phyloP scores from a whole-genome alignment of 768 basidiomycete species.

The Tulasnella sp. region DNA sequence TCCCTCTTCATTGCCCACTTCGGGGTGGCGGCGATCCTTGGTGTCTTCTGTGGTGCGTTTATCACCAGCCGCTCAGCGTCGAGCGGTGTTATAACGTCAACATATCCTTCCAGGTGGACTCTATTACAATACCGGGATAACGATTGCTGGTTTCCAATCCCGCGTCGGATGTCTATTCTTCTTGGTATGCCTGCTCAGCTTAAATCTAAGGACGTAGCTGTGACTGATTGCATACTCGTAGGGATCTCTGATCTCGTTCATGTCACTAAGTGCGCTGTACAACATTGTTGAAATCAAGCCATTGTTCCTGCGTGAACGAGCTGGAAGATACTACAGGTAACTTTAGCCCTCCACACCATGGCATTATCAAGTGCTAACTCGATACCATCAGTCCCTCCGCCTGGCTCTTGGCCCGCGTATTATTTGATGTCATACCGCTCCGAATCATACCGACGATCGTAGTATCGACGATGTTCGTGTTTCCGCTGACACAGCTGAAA shows the following conservation, averaged over 20 bases:
- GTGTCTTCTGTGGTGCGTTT: constrained; percentile 71
- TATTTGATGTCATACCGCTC: constrained; percentile 85
- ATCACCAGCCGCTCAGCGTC: background rate
- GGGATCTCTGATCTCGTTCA: constrained; percentile 89
- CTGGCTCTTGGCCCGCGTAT: constrained; percentile 81
- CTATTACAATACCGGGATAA: constrained; percentile 70
- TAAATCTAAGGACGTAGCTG: background rate
- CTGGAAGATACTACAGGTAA: constrained; percentile 77
- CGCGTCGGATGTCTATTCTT: constrained; percentile 94
- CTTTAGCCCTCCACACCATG: constrained; percentile 19
- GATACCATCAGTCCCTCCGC: constrained; percentile 59
- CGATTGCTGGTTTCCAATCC: constrained; percentile 89
- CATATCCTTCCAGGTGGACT: constrained; percentile 52
- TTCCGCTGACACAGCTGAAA: background rate
- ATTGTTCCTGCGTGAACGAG: constrained; percentile 84
- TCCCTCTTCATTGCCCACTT: constrained; percentile 77
- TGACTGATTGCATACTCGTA: constrained; percentile 26
- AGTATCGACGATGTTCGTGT: constrained; percentile 68
- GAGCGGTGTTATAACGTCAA: background rate
- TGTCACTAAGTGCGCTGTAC: constrained; percentile 80
- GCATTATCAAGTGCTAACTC: background rate
- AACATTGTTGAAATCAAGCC: constrained; percentile 78
- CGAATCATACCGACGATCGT: constrained; percentile 84
- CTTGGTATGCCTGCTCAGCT: constrained; percentile 42
- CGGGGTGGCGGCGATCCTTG: constrained; percentile 57